These are phyloP conservation scores for Phragmites australis DNA, from an alignment of 176 grass and related monocot species.

Conservation along the genomic window DNA sequence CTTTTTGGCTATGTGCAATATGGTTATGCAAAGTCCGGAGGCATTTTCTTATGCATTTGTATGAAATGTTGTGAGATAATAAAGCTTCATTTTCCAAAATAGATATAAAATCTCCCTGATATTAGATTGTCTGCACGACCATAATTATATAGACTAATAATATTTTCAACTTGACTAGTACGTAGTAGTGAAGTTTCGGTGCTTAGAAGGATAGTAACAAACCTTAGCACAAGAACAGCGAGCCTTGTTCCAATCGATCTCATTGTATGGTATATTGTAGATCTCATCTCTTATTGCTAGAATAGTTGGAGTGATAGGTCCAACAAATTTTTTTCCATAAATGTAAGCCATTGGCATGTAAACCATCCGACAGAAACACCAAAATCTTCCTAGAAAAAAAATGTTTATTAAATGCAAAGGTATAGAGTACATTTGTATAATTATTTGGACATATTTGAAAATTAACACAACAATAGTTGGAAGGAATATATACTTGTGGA, in stretches of 20 bases:
- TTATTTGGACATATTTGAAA: neutral
- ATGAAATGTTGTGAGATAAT: no score
- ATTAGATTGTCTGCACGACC: neutral
- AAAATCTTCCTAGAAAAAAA: neutral
- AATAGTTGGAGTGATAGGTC: conserved; percentile 17
- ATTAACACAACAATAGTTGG: neutral
- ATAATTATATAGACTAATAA: no score
- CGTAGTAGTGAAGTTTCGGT: neutral
- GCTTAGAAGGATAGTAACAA: neutral
- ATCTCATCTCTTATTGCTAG: neutral
- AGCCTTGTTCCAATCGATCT: conserved; percentile 16
- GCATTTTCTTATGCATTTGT: no score
- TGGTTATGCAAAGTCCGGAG: no score
- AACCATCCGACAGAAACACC: conserved; percentile 9
- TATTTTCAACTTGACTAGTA: neutral
- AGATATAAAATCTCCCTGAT: no score
- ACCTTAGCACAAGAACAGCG: conserved; percentile 18
- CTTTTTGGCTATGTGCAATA: no score
- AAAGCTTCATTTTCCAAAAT: no score
- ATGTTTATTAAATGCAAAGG: neutral
- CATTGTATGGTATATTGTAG: neutral
- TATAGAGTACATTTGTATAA: neutral
- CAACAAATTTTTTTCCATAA: conserved; percentile 26
- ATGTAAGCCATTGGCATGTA: conserved; percentile 26
- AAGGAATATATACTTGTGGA: neutral